Evolutionary conservation across 306 rosid genomes (phyloP).

Genomic region (Gynostemma pentaphyllum): DNA sequence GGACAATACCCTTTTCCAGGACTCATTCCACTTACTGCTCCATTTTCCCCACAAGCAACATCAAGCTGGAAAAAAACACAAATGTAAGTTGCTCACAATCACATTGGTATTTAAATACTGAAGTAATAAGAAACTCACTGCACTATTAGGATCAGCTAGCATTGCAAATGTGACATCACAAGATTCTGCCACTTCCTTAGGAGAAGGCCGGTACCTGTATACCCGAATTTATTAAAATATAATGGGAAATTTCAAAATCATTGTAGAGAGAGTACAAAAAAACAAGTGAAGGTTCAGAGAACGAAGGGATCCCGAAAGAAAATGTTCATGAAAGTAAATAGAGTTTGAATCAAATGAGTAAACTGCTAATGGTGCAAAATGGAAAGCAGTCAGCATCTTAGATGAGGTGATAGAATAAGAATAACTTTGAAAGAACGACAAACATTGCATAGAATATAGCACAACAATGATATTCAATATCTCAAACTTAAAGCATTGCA

Average conservation of each 20-base stretch:
- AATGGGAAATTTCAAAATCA: not conserved
- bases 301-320: not conserved
- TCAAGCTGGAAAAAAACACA: constrained; percentile 37
- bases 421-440: too few species aligned
- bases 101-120: not conserved
- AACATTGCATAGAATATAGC: too few species aligned
- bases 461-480: too few species aligned
- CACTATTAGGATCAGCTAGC: constrained; percentile 92
- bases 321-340: too few species aligned
- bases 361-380: too few species aligned
- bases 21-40: constrained; percentile 68
- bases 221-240: not conserved
- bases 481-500: not conserved
- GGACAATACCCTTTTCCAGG: constrained; percentile 79
- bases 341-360: too few species aligned
- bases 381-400: too few species aligned
- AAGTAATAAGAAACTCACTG: constrained; percentile 46
- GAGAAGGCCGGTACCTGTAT: constrained; percentile 66
- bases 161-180: constrained; percentile 89
- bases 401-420: too few species aligned
- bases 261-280: not conserved
- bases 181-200: constrained; percentile 78
- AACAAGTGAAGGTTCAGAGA: not conserved
- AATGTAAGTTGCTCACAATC: constrained; percentile 10
- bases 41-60: constrained; percentile 79